phyloP scores from a whole-genome alignment of 139 green algal species.

The Auxenochlorella pyrenoidosa region DNA sequence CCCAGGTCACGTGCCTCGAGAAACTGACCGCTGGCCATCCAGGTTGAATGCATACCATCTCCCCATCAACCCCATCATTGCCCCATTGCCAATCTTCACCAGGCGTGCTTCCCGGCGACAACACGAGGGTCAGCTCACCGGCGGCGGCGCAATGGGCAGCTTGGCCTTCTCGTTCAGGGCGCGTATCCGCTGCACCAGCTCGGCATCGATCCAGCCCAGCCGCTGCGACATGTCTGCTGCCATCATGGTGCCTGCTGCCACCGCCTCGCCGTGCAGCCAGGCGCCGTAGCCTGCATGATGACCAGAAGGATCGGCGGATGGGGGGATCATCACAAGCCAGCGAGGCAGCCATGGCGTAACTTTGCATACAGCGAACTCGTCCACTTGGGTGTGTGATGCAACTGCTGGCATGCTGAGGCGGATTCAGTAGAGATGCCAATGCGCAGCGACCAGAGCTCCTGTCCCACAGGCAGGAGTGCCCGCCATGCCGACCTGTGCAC shows the following conservation, averaged over 20 bases:
- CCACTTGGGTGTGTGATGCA: background rate
- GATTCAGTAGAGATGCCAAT: too few species aligned
- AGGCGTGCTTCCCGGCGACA: background rate
- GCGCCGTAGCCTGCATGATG: slow-evolving; percentile 53
- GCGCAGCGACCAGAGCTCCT: too few species aligned
- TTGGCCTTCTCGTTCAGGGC: slow-evolving; percentile 73
- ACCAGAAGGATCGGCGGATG: background rate
- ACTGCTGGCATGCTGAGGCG: too few species aligned
- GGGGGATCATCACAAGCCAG: background rate
- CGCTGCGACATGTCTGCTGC: slow-evolving; percentile 91
- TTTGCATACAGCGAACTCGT: background rate
- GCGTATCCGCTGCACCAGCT: slow-evolving; percentile 72
- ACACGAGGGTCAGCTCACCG: slow-evolving; percentile 23
- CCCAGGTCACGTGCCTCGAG: background rate
- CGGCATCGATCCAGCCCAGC: slow-evolving; percentile 93
- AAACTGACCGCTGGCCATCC: background rate
- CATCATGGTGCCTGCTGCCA: slow-evolving; percentile 95
- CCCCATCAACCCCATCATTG: background rate
- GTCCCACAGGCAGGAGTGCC: background rate
- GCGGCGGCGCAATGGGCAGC: slow-evolving; percentile 76
- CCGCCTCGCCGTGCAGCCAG: slow-evolving; percentile 96
- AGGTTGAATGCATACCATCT: background rate
- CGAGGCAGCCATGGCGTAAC: background rate
- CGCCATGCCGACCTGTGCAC: slow-evolving; percentile 22
- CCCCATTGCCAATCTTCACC: too few species aligned